phyloP scores from a whole-genome alignment of 2,329 filamentous ascomycete species.

The Claviceps sp. region DNA sequence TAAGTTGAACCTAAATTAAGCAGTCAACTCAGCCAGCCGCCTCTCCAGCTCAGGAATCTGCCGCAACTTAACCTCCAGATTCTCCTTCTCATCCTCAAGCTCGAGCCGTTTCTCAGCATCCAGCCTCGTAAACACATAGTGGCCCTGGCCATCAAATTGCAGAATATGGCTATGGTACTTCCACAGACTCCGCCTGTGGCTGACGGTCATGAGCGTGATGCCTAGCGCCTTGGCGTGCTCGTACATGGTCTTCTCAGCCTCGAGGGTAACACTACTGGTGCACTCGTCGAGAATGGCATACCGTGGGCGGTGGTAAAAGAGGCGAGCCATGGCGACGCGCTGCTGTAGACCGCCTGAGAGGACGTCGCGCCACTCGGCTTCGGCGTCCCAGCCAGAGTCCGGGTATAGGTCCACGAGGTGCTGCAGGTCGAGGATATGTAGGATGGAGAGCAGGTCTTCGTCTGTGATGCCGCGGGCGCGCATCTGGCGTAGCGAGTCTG shows the following conservation, averaged over 20 bases:
- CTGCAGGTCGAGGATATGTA: conserved; percentile 70
- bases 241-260: conserved; percentile 94
- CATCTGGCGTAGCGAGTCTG: conserved; percentile 79
- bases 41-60: conserved; percentile 81
- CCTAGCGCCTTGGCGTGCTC: conserved; percentile 84
- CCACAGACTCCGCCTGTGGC: conserved; percentile 83
- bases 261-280: conserved; percentile 86
- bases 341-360: conserved; percentile 88
- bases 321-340: conserved; percentile 86
- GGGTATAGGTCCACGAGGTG: conserved; percentile 65
- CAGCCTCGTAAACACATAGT: conserved; percentile 77
- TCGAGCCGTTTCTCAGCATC: conserved; percentile 76
- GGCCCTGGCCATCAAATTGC: conserved; percentile 91
- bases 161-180: conserved; percentile 90
- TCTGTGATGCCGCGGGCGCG: conserved; percentile 74
- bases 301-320: conserved; percentile 85
- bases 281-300: conserved; percentile 97
- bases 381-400: conserved; percentile 67
- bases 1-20: conserved; percentile 3
- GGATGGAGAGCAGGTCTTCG: conserved; percentile 60
- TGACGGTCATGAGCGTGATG: conserved; percentile 95
- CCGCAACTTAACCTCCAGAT: conserved; percentile 72
- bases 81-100: conserved; percentile 93
- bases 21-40: conserved; percentile 65
- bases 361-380: conserved; percentile 93